Percentiles rank a stretch among this genome's conserved stretches.
phyloP scores from a whole-genome alignment of 805 yeast genomes.

The Suhomyces vadensis region DNA sequence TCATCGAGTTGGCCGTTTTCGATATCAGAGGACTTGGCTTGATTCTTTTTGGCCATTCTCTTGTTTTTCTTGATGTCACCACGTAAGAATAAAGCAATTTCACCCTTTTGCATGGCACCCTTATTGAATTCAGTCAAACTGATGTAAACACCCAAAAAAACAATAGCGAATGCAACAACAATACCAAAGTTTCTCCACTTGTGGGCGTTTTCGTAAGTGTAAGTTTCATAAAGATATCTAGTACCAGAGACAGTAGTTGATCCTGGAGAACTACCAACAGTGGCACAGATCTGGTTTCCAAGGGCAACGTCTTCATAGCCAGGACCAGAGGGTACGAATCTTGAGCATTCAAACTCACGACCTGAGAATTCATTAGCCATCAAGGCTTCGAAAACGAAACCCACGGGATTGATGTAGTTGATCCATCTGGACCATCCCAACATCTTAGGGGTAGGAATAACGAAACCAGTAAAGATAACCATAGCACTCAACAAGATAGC shows the following conservation, averaged over 20 bases:
- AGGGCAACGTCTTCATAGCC: constrained; percentile 36
- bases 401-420: constrained; percentile 43
- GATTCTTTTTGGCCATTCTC: constrained; percentile 35
- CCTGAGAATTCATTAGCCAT: constrained; percentile 59
- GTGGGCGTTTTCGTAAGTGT: constrained; percentile 45
- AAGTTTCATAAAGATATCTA: constrained; percentile 40
- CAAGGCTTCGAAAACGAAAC: constrained; percentile 50
- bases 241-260: constrained; percentile 23
- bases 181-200: constrained; percentile 71
- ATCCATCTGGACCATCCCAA: constrained; percentile 62
- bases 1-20: constrained; percentile 23
- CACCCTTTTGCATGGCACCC: constrained; percentile 72
- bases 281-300: constrained; percentile 33
- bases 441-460: constrained; percentile 44
- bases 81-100: constrained; percentile 59
- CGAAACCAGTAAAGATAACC: constrained; percentile 55
- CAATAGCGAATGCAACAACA: constrained; percentile 51
- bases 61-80: constrained; percentile 48
- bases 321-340: constrained; percentile 48
- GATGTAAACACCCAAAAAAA: constrained; percentile 57
- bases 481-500: constrained; percentile 49
- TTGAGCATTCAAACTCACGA: constrained; percentile 46
- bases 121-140: constrained; percentile 55
- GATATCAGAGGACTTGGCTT: constrained; percentile 20
- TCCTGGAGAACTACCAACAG: constrained; percentile 27